phyloP scores from a whole-genome alignment of 148 eudicot species.

The Amaranthus hypochondriacus region DNA sequence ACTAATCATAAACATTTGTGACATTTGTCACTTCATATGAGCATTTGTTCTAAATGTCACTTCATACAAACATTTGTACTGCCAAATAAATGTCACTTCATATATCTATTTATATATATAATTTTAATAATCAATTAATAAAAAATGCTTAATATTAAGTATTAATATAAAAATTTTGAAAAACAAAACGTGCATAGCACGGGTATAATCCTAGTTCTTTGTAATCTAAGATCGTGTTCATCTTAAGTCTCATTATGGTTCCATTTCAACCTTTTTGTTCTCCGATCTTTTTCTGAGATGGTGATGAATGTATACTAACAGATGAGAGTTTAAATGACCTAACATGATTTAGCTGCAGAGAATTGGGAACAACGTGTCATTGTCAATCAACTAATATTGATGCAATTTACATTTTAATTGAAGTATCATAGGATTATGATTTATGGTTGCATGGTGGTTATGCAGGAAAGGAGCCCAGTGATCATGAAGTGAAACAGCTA shows the following conservation, averaged over 20 bases:
- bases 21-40: neutral
- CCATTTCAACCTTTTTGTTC: neutral
- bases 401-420: neutral
- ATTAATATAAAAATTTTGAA: too few species aligned
- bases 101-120: neutral
- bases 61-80: too few species aligned
- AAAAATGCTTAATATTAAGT: too few species aligned
- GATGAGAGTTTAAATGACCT: neutral
- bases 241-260: neutral
- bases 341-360: neutral
- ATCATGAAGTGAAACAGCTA: conserved; percentile 41
- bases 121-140: too few species aligned
- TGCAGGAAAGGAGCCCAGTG: conserved; percentile 60
- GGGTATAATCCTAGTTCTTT: too few species aligned
- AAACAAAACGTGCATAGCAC: too few species aligned
- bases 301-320: neutral
- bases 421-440: conserved; percentile 1
- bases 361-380: neutral
- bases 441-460: conserved; percentile 12
- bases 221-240: too few species aligned
- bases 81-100: neutral
- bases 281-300: neutral
- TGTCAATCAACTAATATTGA: neutral
- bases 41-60: too few species aligned
- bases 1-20: neutral